A percentile compares a stretch with the other conserved stretches of the same genome.
These are phyloP conservation scores for Zygnema cylindricum DNA, from an alignment of 139 green algal species.

Conservation along the genomic window DNA sequence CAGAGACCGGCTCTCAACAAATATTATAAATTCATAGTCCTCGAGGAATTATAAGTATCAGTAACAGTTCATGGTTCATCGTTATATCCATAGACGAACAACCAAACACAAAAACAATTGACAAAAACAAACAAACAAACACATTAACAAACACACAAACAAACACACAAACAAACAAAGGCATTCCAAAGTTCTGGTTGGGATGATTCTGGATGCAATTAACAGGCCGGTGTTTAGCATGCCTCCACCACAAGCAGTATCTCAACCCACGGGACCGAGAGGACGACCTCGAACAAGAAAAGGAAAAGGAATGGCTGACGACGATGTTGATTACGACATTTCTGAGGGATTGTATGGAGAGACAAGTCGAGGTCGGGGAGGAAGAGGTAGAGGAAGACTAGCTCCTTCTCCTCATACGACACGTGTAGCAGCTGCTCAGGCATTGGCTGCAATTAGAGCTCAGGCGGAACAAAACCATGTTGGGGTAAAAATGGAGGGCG, in stretches of 20 bases:
- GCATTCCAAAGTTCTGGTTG: too few relatives aligned
- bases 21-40: too few relatives aligned
- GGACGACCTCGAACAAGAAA: not conserved
- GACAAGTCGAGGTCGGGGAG: not conserved
- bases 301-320: not conserved
- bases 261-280: not conserved
- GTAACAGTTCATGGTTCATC: too few relatives aligned
- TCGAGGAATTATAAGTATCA: too few relatives aligned
- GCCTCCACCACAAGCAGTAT: not conserved
- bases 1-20: too few relatives aligned
- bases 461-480: constrained; percentile 30
- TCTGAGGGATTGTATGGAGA: not conserved
- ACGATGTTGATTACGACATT: not conserved
- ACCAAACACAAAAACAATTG: too few relatives aligned
- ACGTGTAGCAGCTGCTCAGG: constrained; percentile 47
- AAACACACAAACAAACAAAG: too few relatives aligned
- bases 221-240: constrained; percentile 5
- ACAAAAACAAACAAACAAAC: too few relatives aligned
- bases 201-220: too few relatives aligned
- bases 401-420: constrained; percentile 25
- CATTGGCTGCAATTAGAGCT: constrained; percentile 42
- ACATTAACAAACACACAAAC: too few relatives aligned
- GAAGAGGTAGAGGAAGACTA: not conserved
- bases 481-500: constrained; percentile 5
- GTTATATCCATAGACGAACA: too few relatives aligned